Percentiles rank a stretch among this genome's conserved stretches.
Conservation (phyloP, 2,329 filamentous ascomycete genomes). For the Hymenoscyphus scutula region DNA sequence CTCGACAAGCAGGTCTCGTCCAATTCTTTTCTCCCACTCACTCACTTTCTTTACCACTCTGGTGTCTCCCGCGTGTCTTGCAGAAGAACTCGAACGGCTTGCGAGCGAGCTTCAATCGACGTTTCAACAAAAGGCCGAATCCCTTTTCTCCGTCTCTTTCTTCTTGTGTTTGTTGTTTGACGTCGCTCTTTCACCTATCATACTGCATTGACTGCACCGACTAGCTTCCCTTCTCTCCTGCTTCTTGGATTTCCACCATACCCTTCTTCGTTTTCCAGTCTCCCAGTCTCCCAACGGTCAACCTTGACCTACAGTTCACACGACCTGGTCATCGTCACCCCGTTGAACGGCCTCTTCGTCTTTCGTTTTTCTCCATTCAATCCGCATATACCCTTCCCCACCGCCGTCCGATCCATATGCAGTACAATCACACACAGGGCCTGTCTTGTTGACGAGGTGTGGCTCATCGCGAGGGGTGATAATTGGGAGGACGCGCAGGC, state of each 20-base stretch:
- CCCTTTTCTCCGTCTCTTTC: constrained; percentile 25
- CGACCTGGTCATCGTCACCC: constrained; percentile 11
- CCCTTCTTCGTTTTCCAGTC: constrained; percentile 8
- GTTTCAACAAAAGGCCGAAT: constrained; percentile 26
- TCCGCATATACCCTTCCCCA: constrained; percentile 9
- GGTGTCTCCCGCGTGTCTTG: constrained; percentile 14
- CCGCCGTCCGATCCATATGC: constrained; percentile 29
- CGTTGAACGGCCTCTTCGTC: constrained; percentile 22
- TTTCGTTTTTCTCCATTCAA: constrained; percentile 13
- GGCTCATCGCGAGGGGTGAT: constrained; percentile 14
- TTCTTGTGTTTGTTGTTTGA: constrained; percentile 28
- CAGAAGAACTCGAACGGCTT: constrained; percentile 8
- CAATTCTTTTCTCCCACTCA: constrained; percentile 14
- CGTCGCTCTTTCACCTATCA: constrained; percentile 17
- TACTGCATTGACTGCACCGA: constrained; percentile 16
- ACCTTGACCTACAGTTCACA: constrained; percentile 23
- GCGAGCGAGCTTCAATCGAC: constrained; percentile 21
- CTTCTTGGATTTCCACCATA: constrained; percentile 8
- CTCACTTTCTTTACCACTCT: constrained; percentile 16
- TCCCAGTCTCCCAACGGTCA: background rate
- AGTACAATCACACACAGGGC: constrained; percentile 18
- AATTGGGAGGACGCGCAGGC: constrained; percentile 24
- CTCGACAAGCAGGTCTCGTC: constrained; percentile 17
- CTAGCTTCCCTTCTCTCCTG: background rate
- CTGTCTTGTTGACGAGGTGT: constrained; percentile 32